These are phyloP conservation scores for Fusarium chaquense DNA, from an alignment of 2,329 filamentous ascomycete genomes.

Conservation along the genomic window DNA sequence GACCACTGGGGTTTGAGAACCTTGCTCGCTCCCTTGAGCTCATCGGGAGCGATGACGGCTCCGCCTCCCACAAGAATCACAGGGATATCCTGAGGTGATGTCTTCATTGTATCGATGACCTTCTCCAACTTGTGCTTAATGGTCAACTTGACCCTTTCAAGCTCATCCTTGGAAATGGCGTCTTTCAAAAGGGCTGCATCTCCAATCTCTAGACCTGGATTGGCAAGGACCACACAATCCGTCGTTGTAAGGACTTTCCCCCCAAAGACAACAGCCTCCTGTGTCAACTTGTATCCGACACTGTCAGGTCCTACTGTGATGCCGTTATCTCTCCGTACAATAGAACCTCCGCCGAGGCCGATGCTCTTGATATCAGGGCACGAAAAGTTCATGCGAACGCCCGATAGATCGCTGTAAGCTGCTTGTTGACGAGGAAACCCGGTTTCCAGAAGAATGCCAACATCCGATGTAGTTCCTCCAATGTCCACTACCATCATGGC, in stretches of 20 bases:
- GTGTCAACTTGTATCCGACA: slow-evolving; percentile 68
- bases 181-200: slow-evolving; percentile 53
- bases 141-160: slow-evolving; percentile 54
- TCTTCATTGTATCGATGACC: slow-evolving; percentile 72
- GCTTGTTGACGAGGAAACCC: slow-evolving; percentile 74
- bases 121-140: slow-evolving; percentile 66
- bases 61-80: slow-evolving; percentile 74
- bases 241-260: slow-evolving; percentile 69
- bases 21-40: slow-evolving; percentile 66
- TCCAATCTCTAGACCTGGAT: slow-evolving; percentile 56
- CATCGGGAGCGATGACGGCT: slow-evolving; percentile 67
- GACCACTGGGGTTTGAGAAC: slow-evolving; percentile 69
- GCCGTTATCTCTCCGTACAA: slow-evolving; percentile 58
- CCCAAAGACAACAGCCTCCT: slow-evolving; percentile 68
- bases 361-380: slow-evolving; percentile 70
- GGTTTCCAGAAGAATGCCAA: slow-evolving; percentile 69
- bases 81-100: slow-evolving; percentile 67
- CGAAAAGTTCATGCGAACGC: slow-evolving; percentile 71
- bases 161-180: slow-evolving; percentile 49
- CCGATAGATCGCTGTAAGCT: slow-evolving; percentile 71
- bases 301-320: slow-evolving; percentile 70
- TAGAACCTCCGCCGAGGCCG: slow-evolving; percentile 69
- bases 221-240: slow-evolving; percentile 60
- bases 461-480: slow-evolving; percentile 74
- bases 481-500: slow-evolving; percentile 73